Evolutionary conservation across 2,329 filamentous ascomycete genomes (phyloP).

Genomic region (Chalaropsis ovoidea): DNA sequence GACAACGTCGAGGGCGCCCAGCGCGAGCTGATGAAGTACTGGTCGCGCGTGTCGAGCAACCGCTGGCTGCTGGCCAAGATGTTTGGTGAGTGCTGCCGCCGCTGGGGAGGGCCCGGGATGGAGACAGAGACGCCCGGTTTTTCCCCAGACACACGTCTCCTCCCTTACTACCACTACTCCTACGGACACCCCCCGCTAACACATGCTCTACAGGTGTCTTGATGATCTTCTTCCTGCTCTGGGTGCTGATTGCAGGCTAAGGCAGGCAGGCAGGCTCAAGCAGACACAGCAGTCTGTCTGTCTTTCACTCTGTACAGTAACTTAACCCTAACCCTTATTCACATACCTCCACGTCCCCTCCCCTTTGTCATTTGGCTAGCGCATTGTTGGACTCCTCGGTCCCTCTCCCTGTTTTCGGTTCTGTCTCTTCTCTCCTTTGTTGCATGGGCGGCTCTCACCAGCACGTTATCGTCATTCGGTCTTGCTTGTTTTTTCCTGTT

Average conservation of each 20-base stretch:
- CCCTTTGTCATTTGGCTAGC: not conserved
- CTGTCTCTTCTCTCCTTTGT: not conserved
- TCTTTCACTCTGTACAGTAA: not conserved
- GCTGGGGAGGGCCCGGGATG: too few species aligned
- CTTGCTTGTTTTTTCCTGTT: constrained; percentile 1
- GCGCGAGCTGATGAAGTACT: constrained; percentile 91
- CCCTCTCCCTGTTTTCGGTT: not conserved
- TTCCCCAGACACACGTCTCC: not conserved
- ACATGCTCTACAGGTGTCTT: constrained; percentile 56
- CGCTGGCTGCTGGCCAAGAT: constrained; percentile 84
- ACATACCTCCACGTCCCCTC: not conserved
- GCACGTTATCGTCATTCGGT: not conserved
- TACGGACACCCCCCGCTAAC: not conserved
- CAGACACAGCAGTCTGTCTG: not conserved
- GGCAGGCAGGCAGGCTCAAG: not conserved
- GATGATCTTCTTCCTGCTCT: constrained; percentile 84
- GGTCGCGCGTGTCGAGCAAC: constrained; percentile 87
- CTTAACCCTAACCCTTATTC: not conserved
- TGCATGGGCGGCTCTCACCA: constrained; percentile 26
- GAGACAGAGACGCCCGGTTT: too few species aligned
- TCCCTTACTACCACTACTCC: not conserved
- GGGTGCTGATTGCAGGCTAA: constrained; percentile 55
- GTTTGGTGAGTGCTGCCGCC: constrained; percentile 34
- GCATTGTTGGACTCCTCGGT: constrained; percentile 6
- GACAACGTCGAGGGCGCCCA: constrained; percentile 98